A percentile compares a stretch with the other conserved stretches of the same genome.
Conservation (phyloP, 2,329 filamentous ascomycete genomes). For the Colletotrichum nymphaeae region DNA sequence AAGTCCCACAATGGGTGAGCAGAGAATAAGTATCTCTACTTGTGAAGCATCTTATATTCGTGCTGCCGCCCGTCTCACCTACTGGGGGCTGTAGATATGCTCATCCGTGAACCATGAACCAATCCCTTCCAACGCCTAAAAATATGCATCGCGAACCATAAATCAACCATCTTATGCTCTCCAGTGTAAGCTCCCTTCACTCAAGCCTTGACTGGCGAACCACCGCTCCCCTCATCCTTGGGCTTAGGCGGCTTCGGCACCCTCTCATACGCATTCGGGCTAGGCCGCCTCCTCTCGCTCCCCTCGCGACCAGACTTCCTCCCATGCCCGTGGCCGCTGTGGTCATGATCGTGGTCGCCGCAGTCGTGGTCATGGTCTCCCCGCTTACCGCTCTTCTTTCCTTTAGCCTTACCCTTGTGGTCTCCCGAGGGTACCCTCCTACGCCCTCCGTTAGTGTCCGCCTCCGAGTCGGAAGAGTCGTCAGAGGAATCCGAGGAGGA, state of each 20-base stretch:
- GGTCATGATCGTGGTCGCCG: constrained; percentile 50
- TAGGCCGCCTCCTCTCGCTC: constrained; percentile 62
- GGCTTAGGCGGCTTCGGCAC: constrained; percentile 63
- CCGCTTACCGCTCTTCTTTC: constrained; percentile 53
- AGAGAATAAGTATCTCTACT: not conserved
- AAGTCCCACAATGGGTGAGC: not conserved
- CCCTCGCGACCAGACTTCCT: constrained; percentile 43
- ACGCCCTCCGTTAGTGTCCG: constrained; percentile 49
- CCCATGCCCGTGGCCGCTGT: constrained; percentile 47
- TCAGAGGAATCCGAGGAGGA: constrained; percentile 69
- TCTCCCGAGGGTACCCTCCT: constrained; percentile 41
- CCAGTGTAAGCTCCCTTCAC: not conserved
- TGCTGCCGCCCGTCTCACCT: not conserved
- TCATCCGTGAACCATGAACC: not conserved
- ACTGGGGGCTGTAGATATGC: not conserved
- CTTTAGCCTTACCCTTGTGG: constrained; percentile 54
- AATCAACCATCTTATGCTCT: not conserved
- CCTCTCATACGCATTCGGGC: constrained; percentile 86
- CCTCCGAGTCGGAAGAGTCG: constrained; percentile 61
- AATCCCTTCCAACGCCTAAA: constrained; percentile 13
- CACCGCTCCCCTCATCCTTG: constrained; percentile 42
- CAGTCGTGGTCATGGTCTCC: constrained; percentile 49
- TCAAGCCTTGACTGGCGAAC: constrained; percentile 3
- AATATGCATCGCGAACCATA: constrained; percentile 4
- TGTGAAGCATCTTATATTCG: not conserved